Evolutionary conservation across 2,329 filamentous ascomycete genomes (phyloP), one percentile per base, ranked within the genome.

Genomic region (Ceratocystis smalleyi): DNA sequence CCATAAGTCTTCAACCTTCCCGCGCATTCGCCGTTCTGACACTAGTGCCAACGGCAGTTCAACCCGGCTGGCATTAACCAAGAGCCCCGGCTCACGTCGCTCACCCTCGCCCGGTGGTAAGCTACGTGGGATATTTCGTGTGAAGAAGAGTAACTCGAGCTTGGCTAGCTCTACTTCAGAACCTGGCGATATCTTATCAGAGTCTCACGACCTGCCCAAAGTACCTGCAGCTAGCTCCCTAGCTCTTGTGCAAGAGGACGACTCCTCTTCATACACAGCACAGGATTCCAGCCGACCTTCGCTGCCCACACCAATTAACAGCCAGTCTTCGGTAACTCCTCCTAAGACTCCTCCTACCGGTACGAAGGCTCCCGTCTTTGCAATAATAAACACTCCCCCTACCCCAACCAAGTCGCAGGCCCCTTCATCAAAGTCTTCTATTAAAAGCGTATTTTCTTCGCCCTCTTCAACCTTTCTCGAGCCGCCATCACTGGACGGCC

Each of bases 31-130:
- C 43, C 64, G 61, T 5, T 60, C 61, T 27, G 55, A 63, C 43
- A 63, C 51, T 45, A 45, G 19, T 19, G 61, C 55, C 12, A 61
- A 65, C 17, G 22, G 35, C 7, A 47, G 35, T 8, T 55, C 59
- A 2, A 55, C 64, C 66, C 76, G 77, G 67, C 77, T 73, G 69
- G 75, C 73, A 64, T 77, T 76, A 59, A 71, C 70, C 68, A 75
- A 73, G 69, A 75, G 76, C 66, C 71, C 74, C 57, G 80, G 80
- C 45, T 59, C 64, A 17, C 60, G 43, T 69, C 81, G 87, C 66
- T 83, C 83, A 27, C 78, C 82, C 22, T 91, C 89, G 8, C 87
- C 88, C 10, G 83, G 81, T 62, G 82, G 84, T 70, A 88, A 85
- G 70, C 77, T 92, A 67, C 87, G 82, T 72, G 84, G 86, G 71